Evolutionary conservation across 2,329 filamentous ascomycete species (phyloP), one percentile per base, ranked within the genome.

Genomic region (Seiridium cupressi): DNA sequence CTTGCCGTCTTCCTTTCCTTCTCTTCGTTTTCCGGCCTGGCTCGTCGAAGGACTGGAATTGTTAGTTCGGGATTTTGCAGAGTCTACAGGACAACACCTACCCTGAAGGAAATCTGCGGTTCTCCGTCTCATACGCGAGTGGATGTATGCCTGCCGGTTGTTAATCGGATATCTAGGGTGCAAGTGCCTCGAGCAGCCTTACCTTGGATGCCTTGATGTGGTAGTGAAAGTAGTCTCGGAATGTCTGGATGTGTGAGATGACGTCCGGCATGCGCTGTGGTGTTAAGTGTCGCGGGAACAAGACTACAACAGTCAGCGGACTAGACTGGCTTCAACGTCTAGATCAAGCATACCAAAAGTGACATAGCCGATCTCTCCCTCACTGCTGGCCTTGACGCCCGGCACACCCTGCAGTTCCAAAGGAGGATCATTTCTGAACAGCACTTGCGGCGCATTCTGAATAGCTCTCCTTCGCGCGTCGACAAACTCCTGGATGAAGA

Each of bases 191-290:
- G 42, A 6, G 10, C 36, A 18, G 11, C 46, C 64, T 57, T 75
- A 88, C 86, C 83, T 99, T 99, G 64, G 93, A 97, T 36, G 95
- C 96, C 80, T 99, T 99, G 79, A 99, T 99, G 78, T 99, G 95
- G 77, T 99, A 99, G 77, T 99, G 95, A 84, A 99, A 99, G 78
- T 99, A 99, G 74, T 99, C 95, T 67, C 95, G 91, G 91, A 99
- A 99, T 11, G 95, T 99, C 79, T 99, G 96, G 70, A 99, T 98
- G 76, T 99, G 96, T 55, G 93, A 97, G 68, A 99, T 99, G 74
- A 96, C 93, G 66, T 97, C 93, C 62, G 91, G 89, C 80, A 96
- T 92, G 73, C 93, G 87, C 76, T 97, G 92, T 11, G 88, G 87
- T 11, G 93, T 94, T 66, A 99, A 83, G 77, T 99, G 96, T 65